A percentile compares a stretch with the other conserved stretches of the same genome.
Evolutionary conservation across 1,284 basidiomycete genomes (phyloP).

Genomic region (Taiwanofungus camphoratus): DNA sequence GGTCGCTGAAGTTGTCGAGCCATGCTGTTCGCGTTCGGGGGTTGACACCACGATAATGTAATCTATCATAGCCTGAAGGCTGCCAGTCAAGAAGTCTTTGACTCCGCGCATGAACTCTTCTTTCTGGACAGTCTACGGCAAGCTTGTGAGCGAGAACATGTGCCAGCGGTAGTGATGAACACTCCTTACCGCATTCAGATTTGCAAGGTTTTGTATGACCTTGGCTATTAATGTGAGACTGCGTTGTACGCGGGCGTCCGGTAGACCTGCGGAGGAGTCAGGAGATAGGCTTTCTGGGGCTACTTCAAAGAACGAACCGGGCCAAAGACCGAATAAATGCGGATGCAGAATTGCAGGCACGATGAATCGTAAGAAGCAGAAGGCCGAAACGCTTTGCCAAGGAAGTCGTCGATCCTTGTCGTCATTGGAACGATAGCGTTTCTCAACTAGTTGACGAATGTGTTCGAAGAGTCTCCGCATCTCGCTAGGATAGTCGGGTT

Average conservation of each 20-base stretch:
- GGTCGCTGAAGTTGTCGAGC: slow-evolving; percentile 24
- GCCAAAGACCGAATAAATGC: slow-evolving; percentile 68
- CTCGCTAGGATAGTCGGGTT: slow-evolving; percentile 46
- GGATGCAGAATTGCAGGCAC: slow-evolving; percentile 77
- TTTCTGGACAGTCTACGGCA: slow-evolving; percentile 54
- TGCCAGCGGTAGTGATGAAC: neutral
- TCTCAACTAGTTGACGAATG: slow-evolving; percentile 66
- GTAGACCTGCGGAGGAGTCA: slow-evolving; percentile 44
- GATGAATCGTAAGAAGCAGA: slow-evolving; percentile 81
- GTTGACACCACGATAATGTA: slow-evolving; percentile 70
- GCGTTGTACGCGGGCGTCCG: slow-evolving; percentile 57
- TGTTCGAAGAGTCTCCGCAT: slow-evolving; percentile 68
- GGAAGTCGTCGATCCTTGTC: slow-evolving; percentile 52
- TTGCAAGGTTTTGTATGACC: slow-evolving; percentile 75
- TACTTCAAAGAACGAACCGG: slow-evolving; percentile 40
- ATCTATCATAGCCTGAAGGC: slow-evolving; percentile 62
- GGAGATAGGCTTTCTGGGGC: neutral
- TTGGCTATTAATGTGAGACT: slow-evolving; percentile 76
- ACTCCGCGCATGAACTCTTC: slow-evolving; percentile 71
- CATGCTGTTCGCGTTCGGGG: slow-evolving; percentile 33
- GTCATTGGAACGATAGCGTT: slow-evolving; percentile 42
- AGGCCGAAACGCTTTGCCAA: slow-evolving; percentile 79
- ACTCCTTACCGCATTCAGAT: slow-evolving; percentile 59
- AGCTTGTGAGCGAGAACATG: too few species aligned
- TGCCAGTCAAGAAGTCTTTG: slow-evolving; percentile 58